Evolutionary conservation across 495 filamentous ascomycete genomes (phyloP).

Genomic region (Mytilinidion resinicola): DNA sequence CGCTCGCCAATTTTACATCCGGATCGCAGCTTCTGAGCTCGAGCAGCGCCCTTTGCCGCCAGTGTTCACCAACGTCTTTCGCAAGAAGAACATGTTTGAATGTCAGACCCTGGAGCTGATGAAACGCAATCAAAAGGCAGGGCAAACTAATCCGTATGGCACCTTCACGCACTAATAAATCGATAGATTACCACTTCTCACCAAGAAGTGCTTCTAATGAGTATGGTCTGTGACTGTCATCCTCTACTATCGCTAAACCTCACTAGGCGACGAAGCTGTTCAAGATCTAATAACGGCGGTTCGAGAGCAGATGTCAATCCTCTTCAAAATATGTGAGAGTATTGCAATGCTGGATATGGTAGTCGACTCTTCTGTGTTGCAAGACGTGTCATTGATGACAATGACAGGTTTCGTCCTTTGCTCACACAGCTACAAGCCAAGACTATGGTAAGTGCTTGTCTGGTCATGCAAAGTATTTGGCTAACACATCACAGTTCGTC

Average conservation of each 20-base stretch:
- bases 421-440: constrained; percentile 64
- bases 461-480: neutral
- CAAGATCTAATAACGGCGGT: constrained; percentile 63
- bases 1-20: constrained; percentile 72
- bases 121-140: constrained; percentile 48
- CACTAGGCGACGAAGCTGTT: constrained; percentile 52
- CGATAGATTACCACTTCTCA: constrained; percentile 63
- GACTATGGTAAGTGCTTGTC: constrained; percentile 51
- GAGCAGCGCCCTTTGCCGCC: constrained; percentile 57
- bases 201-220: constrained; percentile 73
- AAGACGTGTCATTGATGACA: constrained; percentile 8
- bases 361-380: constrained; percentile 3
- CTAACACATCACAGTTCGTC: constrained; percentile 47
- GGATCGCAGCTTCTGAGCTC: constrained; percentile 57
- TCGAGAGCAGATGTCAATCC: constrained; percentile 55
- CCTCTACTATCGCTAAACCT: neutral
- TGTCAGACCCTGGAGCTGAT: constrained; percentile 81
- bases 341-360: constrained; percentile 92
- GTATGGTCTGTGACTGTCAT: constrained; percentile 32
- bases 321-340: constrained; percentile 76
- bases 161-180: neutral
- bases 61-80: constrained; percentile 70
- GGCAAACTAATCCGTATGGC: neutral
- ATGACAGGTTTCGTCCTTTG: constrained; percentile 56
- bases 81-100: constrained; percentile 66